phyloP scores from a whole-genome alignment of 495 filamentous ascomycete genomes.

The Clavariopsis aquatica region DNA sequence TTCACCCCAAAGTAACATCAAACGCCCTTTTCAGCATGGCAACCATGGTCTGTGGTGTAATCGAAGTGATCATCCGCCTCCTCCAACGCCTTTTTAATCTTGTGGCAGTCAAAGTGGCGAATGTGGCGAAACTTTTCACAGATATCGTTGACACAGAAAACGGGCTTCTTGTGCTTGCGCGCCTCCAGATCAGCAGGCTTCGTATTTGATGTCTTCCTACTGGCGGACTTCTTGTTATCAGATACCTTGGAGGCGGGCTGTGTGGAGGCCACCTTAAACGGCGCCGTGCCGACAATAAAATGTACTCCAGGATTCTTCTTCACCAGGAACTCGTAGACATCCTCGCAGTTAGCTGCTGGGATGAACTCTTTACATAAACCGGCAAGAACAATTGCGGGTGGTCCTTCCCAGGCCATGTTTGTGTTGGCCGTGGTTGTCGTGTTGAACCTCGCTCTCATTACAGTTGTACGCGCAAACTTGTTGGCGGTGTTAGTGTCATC shows the following conservation, averaged over 20 bases:
- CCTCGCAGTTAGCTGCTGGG: background rate
- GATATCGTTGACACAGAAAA: background rate
- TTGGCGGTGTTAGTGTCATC: background rate
- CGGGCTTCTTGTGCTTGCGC: background rate
- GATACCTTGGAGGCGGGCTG: background rate
- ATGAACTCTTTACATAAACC: background rate
- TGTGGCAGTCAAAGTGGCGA: background rate
- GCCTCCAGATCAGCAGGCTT: background rate
- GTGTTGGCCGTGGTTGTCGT: too few relatives aligned
- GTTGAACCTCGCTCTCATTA: too few relatives aligned
- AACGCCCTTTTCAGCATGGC: background rate
- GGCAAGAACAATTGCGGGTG: background rate
- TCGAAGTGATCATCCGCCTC: background rate
- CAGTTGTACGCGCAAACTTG: background rate
- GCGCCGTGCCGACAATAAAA: background rate
- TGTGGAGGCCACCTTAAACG: too few relatives aligned
- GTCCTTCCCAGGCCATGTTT: too few relatives aligned
- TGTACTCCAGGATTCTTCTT: background rate
- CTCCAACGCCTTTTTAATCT: background rate
- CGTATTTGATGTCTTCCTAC: background rate
- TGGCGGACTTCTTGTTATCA: background rate
- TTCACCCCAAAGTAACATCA: background rate
- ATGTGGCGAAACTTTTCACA: background rate
- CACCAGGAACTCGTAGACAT: background rate
- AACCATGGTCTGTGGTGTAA: background rate